These are phyloP conservation scores for Candida krabiensis DNA, from an alignment of 805 yeast genomes.

Conservation along the genomic window DNA sequence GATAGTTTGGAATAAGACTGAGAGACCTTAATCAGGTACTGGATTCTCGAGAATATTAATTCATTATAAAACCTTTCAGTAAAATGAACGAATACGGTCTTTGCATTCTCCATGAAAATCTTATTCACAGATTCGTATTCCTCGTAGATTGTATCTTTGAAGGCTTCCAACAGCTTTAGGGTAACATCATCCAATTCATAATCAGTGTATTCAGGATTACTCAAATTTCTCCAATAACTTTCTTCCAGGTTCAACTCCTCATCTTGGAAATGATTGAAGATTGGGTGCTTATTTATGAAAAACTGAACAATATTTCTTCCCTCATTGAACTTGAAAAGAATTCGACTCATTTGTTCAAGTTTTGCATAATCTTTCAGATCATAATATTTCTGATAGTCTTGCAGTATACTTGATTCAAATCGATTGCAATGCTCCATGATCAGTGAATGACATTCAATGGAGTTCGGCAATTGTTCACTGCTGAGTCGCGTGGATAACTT, in stretches of 20 bases:
- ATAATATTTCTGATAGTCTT: constrained; percentile 73
- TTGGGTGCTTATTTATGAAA: constrained; percentile 76
- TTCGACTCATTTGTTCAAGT: constrained; percentile 74
- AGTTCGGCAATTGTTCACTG: constrained; percentile 49
- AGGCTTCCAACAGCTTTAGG: constrained; percentile 51
- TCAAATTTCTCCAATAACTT: constrained; percentile 55
- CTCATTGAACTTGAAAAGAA: constrained; percentile 78
- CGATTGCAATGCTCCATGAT: constrained; percentile 73
- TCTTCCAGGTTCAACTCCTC: constrained; percentile 27
- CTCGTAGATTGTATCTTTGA: constrained; percentile 58
- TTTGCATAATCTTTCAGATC: constrained; percentile 63
- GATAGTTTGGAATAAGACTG: constrained; percentile 64
- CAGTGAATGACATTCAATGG: constrained; percentile 34
- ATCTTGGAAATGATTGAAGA: constrained; percentile 52
- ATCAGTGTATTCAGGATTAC: constrained; percentile 56
- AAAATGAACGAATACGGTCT: constrained; percentile 64
- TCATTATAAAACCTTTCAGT: constrained; percentile 77
- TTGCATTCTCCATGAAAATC: constrained; percentile 63
- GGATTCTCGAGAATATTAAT: constrained; percentile 57
- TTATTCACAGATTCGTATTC: constrained; percentile 73
- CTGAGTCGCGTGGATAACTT: constrained; percentile 64
- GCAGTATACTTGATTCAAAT: constrained; percentile 71
- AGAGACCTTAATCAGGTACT: constrained; percentile 60
- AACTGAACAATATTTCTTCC: constrained; percentile 80
- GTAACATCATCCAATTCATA: constrained; percentile 53